Evolutionary conservation across 108 stramenopile species (phyloP).

Genomic region (Nitzschia putrida): DNA sequence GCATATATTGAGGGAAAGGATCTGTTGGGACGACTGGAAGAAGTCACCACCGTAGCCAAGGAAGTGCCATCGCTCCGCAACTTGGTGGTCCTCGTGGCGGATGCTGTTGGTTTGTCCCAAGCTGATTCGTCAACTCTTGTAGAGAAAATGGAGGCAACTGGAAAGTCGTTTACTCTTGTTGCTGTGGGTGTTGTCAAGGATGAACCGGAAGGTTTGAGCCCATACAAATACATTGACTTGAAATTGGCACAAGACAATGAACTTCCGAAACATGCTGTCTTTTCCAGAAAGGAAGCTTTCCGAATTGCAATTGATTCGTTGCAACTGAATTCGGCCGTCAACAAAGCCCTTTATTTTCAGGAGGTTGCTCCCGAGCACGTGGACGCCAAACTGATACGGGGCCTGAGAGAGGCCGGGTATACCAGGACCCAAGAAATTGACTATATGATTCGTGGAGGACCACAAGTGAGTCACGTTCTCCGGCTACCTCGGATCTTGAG

Average conservation of each 20-base stretch:
- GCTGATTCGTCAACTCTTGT: slow-evolving; percentile 41
- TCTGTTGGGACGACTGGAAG: slow-evolving; percentile 22
- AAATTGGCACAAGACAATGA: slow-evolving; percentile 31
- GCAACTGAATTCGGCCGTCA: slow-evolving; percentile 59
- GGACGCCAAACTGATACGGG: slow-evolving; percentile 68
- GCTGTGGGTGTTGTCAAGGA: slow-evolving; percentile 71
- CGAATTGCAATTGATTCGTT: slow-evolving; percentile 77
- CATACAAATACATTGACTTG: slow-evolving; percentile 55
- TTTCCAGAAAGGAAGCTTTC: slow-evolving; percentile 73
- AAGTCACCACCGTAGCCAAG: slow-evolving; percentile 44
- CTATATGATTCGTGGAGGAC: slow-evolving; percentile 64
- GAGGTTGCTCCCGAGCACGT: slow-evolving; percentile 43
- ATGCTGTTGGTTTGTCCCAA: slow-evolving; percentile 43
- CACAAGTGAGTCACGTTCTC: slow-evolving; percentile 6
- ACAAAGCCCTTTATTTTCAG: slow-evolving; percentile 52
- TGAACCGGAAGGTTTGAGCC: slow-evolving; percentile 58
- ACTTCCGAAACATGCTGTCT: slow-evolving; percentile 46
- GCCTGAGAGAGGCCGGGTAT: slow-evolving; percentile 77
- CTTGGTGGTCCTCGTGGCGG: slow-evolving; percentile 67
- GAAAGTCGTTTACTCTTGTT: slow-evolving; percentile 67
- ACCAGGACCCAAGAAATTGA: slow-evolving; percentile 78
- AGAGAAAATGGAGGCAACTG: slow-evolving; percentile 50
- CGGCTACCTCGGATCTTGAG: too few species aligned
- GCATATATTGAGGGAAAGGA: slow-evolving; percentile 45
- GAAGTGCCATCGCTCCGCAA: slow-evolving; percentile 59